These are phyloP conservation scores for Eucalyptus decipiens DNA, from an alignment of 345 rosid species.

Conservation along the genomic window DNA sequence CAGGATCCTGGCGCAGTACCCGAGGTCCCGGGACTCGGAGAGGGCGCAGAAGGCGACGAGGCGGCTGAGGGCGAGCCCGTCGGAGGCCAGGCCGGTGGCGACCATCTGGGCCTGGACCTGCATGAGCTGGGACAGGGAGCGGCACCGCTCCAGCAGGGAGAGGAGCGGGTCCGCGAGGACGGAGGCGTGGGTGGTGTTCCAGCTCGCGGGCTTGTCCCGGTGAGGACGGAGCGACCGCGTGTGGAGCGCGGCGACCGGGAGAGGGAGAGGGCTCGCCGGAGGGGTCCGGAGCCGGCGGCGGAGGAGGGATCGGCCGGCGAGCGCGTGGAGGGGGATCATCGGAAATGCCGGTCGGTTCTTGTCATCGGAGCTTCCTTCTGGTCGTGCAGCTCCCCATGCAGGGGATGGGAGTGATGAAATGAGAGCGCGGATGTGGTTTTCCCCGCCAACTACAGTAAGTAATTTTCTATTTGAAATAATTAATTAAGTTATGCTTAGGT, in stretches of 20 bases:
- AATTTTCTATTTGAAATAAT: background rate
- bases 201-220: slow-evolving; percentile 16
- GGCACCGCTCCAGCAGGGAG: slow-evolving; percentile 43
- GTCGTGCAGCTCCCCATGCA: background rate
- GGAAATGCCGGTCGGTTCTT: background rate
- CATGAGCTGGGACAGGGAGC: slow-evolving; percentile 42
- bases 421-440: background rate
- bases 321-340: background rate
- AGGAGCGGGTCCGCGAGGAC: slow-evolving; percentile 50
- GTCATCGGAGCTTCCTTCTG: background rate
- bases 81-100: slow-evolving; percentile 31
- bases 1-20: slow-evolving; percentile 44
- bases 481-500: background rate
- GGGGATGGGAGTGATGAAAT: background rate
- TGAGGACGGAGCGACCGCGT: slow-evolving; percentile 30
- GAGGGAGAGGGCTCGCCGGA: background rate
- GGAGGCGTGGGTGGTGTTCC: slow-evolving; percentile 31
- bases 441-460: background rate
- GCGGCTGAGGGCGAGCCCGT: slow-evolving; percentile 53
- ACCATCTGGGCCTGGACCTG: slow-evolving; percentile 68
- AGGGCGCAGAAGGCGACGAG: slow-evolving; percentile 52
- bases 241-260: background rate
- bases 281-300: background rate
- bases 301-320: background rate
- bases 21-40: slow-evolving; percentile 46